Conservation (phyloP, 441 rosid genomes). For the Populus hybrid region DNA sequence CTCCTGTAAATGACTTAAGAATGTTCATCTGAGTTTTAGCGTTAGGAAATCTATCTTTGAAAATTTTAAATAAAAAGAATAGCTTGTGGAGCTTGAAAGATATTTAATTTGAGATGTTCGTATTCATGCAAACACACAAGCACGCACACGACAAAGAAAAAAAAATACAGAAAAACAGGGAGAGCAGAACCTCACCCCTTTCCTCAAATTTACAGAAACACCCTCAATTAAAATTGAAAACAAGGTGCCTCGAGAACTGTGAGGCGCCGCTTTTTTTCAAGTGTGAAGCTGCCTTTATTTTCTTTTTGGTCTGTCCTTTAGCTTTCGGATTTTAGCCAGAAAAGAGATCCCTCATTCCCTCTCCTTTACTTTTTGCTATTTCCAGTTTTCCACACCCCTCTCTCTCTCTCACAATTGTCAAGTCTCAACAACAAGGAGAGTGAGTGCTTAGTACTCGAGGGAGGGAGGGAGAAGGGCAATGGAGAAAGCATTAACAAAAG, state of each 20-base stretch:
- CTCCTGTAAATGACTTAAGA: too few species aligned
- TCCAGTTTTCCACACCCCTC: neutral
- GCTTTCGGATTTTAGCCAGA: neutral
- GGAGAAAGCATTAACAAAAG: conserved; percentile 90
- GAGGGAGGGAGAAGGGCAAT: conserved; percentile 28
- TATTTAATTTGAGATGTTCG: too few species aligned
- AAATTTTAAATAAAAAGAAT: too few species aligned
- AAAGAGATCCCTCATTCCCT: neutral
- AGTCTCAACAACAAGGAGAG: neutral
- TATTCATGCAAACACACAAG: too few species aligned
- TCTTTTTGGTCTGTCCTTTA: neutral
- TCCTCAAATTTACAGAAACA: neutral
- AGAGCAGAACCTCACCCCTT: neutral
- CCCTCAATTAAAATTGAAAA: neutral
- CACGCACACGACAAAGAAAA: neutral
- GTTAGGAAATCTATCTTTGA: too few species aligned
- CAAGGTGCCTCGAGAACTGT: neutral
- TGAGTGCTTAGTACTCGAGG: neutral
- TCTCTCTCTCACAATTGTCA: too few species aligned
- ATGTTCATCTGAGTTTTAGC: too few species aligned
- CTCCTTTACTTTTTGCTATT: neutral
- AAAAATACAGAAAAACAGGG: neutral
- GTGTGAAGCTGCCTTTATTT: conserved; percentile 8
- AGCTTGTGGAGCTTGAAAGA: too few species aligned
- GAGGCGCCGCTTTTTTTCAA: conserved; percentile 21